phyloP scores from a whole-genome alignment of 306 rosid genomes.

The Prunus kanzakura region DNA sequence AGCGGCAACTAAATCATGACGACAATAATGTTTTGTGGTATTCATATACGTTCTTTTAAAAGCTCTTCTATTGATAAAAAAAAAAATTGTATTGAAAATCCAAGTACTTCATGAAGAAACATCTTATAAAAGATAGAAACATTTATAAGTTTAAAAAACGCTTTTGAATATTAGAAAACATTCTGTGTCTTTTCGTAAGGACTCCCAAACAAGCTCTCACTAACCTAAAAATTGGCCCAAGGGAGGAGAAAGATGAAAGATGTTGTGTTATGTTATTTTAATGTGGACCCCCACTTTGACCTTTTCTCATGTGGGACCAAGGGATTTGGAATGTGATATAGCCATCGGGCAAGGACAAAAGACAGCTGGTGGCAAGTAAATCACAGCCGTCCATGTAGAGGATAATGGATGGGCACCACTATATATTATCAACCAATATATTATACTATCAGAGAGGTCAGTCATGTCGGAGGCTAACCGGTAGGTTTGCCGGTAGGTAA shows the following conservation, averaged over 20 bases:
- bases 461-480: background rate
- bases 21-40: too few species aligned
- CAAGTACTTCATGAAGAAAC: too few species aligned
- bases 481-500: background rate
- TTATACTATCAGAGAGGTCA: background rate
- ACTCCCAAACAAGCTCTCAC: too few species aligned
- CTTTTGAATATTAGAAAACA: too few species aligned
- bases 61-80: too few species aligned
- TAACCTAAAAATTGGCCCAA: background rate
- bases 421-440: background rate
- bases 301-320: conserved; percentile 7
- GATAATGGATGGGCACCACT: conserved; percentile 4
- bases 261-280: background rate
- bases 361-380: conserved; percentile 33
- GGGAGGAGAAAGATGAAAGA: background rate
- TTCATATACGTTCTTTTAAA: too few species aligned
- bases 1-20: too few species aligned
- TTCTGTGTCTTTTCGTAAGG: too few species aligned
- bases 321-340: conserved; percentile 23
- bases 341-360: conserved; percentile 16
- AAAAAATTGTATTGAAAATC: too few species aligned
- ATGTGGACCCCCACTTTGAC: conserved; percentile 49
- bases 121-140: too few species aligned
- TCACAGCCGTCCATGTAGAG: conserved; percentile 37
- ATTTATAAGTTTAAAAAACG: too few species aligned